These are phyloP conservation scores for Knoxia roxburghii DNA, from an alignment of 257 asterid genomes.

Conservation along the genomic window DNA sequence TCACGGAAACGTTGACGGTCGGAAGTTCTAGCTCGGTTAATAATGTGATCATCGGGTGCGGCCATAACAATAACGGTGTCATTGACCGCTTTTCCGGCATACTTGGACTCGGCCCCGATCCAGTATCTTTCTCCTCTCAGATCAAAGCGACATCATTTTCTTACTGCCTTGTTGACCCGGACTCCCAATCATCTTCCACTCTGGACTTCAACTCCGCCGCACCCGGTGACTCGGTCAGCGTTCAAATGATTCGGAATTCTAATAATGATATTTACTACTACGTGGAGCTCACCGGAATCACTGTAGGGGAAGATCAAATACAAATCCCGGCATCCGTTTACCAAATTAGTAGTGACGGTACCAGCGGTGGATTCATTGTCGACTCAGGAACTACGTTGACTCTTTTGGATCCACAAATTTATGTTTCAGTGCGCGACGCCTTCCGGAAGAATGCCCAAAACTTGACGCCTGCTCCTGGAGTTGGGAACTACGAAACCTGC, in stretches of 20 bases:
- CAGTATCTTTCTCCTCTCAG: conserved; percentile 11
- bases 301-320: conserved; percentile 6
- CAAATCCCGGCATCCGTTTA: background rate
- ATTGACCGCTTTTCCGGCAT: background rate
- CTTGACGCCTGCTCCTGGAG: background rate
- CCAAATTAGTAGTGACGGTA: conserved; percentile 7
- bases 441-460: background rate
- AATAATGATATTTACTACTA: background rate
- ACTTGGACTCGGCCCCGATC: conserved; percentile 14
- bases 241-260: background rate
- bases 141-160: conserved; percentile 16
- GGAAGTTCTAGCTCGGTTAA: conserved; percentile 5
- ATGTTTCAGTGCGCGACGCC: conserved; percentile 8
- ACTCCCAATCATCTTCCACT: conserved; percentile 10
- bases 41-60: conserved; percentile 20
- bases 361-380: conserved; percentile 16
- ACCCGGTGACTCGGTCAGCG: conserved; percentile 6
- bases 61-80: background rate
- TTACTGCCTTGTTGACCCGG: conserved; percentile 15
- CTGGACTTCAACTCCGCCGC: conserved; percentile 19
- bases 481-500: background rate
- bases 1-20: background rate
- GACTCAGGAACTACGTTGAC: conserved; percentile 25
- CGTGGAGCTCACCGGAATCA: conserved; percentile 14
- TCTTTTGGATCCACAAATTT: background rate